Evolutionary conservation across 768 basidiomycete genomes (phyloP).

Genomic region (Sistotremastrum suecicum): DNA sequence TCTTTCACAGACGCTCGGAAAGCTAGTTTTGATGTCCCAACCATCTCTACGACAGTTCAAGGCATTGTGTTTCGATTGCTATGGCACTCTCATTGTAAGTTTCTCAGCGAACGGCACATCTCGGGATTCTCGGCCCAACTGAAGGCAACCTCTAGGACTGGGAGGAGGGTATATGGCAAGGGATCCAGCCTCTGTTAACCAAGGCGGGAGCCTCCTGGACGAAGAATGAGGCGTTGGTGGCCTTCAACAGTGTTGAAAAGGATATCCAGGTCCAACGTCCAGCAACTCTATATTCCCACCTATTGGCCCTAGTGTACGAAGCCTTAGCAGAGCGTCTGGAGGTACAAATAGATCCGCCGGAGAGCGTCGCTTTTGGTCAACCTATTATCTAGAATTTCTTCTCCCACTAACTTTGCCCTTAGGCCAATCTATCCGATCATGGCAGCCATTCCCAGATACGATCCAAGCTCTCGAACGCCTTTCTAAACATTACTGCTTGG

Average conservation of each 20-base stretch:
- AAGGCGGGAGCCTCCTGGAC: slow-evolving; percentile 27
- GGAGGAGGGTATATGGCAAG: slow-evolving; percentile 52
- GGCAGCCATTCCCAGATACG: slow-evolving; percentile 59
- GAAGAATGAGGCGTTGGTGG: slow-evolving; percentile 35
- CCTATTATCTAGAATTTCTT: slow-evolving; percentile 6
- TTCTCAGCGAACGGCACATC: not conserved
- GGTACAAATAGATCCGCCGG: slow-evolving; percentile 4
- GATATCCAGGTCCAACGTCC: slow-evolving; percentile 46
- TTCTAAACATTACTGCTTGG: slow-evolving; percentile 49
- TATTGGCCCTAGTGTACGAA: slow-evolving; percentile 30
- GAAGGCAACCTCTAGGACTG: slow-evolving; percentile 35
- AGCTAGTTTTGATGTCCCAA: not conserved
- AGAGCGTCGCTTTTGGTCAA: slow-evolving; percentile 17
- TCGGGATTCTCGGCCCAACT: not conserved
- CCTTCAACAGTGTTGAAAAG: slow-evolving; percentile 38
- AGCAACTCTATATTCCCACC: slow-evolving; percentile 41
- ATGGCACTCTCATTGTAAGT: slow-evolving; percentile 54
- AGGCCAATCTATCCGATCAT: slow-evolving; percentile 43
- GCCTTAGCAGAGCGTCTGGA: slow-evolving; percentile 20
- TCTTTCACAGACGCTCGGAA: not conserved
- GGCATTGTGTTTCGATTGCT: slow-evolving; percentile 60
- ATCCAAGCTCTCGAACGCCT: slow-evolving; percentile 42
- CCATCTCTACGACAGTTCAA: slow-evolving; percentile 10
- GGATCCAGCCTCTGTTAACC: slow-evolving; percentile 36
- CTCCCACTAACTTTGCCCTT: slow-evolving; percentile 29